Conservation (phyloP, 2,329 filamentous ascomycete species). For the Botryosphaeria dothidea region DNA sequence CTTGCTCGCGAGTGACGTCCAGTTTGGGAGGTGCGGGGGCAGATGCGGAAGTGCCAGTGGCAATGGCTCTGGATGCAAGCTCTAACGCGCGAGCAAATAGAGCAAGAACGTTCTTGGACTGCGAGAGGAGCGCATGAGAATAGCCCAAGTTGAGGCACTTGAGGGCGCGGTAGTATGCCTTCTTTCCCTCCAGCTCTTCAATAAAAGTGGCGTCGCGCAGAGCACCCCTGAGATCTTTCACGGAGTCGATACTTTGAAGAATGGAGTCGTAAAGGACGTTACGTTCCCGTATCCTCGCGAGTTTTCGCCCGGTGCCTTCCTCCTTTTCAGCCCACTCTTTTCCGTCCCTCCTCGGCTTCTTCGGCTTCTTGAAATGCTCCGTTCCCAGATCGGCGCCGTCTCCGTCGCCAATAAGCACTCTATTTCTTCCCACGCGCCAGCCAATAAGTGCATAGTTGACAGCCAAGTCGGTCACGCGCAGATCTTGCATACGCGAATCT, state of each 20-base stretch:
- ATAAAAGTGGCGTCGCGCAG: conserved; percentile 79
- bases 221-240: conserved; percentile 87
- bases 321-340: conserved; percentile 53
- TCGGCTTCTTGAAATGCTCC: conserved; percentile 53
- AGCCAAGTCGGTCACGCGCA: conserved; percentile 89
- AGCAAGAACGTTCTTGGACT: conserved; percentile 78
- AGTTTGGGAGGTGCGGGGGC: conserved; percentile 62
- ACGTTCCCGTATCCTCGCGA: conserved; percentile 80
- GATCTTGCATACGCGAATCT: conserved; percentile 83
- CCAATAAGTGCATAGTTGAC: conserved; percentile 93
- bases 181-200: conserved; percentile 74
- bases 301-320: conserved; percentile 71
- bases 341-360: conserved; percentile 43
- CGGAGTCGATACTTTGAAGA: conserved; percentile 84
- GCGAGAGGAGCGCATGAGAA: conserved; percentile 74
- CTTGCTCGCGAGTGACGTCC: conserved; percentile 62
- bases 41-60: conserved; percentile 27
- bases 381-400: conserved; percentile 69
- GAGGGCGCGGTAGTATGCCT: conserved; percentile 82
- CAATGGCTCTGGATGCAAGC: conserved; percentile 57
- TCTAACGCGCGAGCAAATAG: conserved; percentile 73
- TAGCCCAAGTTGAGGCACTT: conserved; percentile 86
- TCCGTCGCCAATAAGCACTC: conserved; percentile 78
- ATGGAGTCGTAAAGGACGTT: conserved; percentile 89
- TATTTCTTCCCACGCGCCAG: conserved; percentile 91